Base-by-base conservation (phyloP, 2,329 filamentous ascomycete species). In the Trichoderma sp. region DNA sequence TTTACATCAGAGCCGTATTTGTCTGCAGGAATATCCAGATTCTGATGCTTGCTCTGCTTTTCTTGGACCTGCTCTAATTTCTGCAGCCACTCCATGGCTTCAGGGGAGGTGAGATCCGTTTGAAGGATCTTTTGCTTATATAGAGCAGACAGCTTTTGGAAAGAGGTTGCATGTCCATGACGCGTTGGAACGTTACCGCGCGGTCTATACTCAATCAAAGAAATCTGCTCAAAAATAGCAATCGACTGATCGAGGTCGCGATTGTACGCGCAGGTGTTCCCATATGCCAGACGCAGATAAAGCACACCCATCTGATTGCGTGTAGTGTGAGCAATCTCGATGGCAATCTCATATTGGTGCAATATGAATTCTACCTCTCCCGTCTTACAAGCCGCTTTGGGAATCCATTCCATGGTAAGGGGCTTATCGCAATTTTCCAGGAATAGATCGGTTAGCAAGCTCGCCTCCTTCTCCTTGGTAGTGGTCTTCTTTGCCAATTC, bases 1-100 rank as follows among this genome's bases (percentile, higher is more conserved):
- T 84, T 84, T 72, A 83, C 78, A 39, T 84, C 82, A 0, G 82
- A 82, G 0, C 82, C 82, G 1, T 81, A 78, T 75, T 84, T 82
- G 70, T 79, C 78, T 23, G 81, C 74, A 4, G 82, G 82, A 73
- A 84, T 81, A 26, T 84, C 79, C 3, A 78, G 76, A 67, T 81
- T 81, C 64, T 81, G 80, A 23, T 83, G 81, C 30, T 78, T 76
- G 68, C 77, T 77, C 64, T 83, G 81, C 75, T 82, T 80, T 6
- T 74, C 70, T 70, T 80, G 80, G 6, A 84, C 78, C 58, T 74
- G 74, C 68, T 83, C 79, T 1, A 84, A 75, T 67, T 80, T 80
- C 3, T 71, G 47, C 9, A 83, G 75, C 81, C 81, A 84, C 0
- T 64, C 71, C 1, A 73, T 70, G 0, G 79, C 79, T 15, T 78